phyloP scores from a whole-genome alignment of 768 basidiomycete genomes.

The Clavaria fumosa region DNA sequence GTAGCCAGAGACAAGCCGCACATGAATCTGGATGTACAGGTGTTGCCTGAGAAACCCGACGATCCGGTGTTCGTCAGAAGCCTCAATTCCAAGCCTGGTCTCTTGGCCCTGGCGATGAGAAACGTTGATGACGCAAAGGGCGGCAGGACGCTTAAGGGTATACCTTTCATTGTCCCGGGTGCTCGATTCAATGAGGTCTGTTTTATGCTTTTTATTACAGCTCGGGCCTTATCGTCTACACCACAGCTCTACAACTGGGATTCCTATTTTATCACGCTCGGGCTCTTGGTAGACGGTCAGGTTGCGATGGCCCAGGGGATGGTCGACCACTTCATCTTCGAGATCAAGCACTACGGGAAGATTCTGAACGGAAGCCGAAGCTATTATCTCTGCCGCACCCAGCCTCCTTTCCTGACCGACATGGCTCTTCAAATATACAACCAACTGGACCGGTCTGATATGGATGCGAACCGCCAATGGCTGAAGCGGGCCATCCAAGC shows the following conservation, averaged over 20 bases:
- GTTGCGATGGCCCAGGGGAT: conserved; percentile 92
- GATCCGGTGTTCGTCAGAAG: conserved; percentile 84
- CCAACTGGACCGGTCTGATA: conserved; percentile 76
- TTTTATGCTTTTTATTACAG: conserved; percentile 6
- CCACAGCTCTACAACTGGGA: conserved; percentile 85
- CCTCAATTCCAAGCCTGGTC: conserved; percentile 86
- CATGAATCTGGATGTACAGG: conserved; percentile 83
- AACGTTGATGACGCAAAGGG: conserved; percentile 69
- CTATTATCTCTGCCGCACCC: conserved; percentile 88
- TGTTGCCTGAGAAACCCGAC: conserved; percentile 75
- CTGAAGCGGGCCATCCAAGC: conserved; percentile 92
- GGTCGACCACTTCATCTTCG: conserved; percentile 98
- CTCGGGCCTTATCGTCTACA: conserved; percentile 5
- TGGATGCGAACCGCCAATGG: conserved; percentile 74
- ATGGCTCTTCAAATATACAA: conserved; percentile 98
- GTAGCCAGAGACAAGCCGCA: conserved; percentile 89
- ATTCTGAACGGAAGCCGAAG: conserved; percentile 93
- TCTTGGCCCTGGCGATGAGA: conserved; percentile 91
- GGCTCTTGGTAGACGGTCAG: conserved; percentile 88
- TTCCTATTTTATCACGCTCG: conserved; percentile 87
- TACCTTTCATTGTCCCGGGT: conserved; percentile 95
- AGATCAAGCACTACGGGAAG: conserved; percentile 96
- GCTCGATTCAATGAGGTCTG: conserved; percentile 85
- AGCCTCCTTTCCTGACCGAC: conserved; percentile 97
- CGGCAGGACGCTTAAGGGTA: conserved; percentile 73